Base-by-base conservation (phyloP, 1,284 basidiomycete species). In the Tilletia setariae region DNA sequence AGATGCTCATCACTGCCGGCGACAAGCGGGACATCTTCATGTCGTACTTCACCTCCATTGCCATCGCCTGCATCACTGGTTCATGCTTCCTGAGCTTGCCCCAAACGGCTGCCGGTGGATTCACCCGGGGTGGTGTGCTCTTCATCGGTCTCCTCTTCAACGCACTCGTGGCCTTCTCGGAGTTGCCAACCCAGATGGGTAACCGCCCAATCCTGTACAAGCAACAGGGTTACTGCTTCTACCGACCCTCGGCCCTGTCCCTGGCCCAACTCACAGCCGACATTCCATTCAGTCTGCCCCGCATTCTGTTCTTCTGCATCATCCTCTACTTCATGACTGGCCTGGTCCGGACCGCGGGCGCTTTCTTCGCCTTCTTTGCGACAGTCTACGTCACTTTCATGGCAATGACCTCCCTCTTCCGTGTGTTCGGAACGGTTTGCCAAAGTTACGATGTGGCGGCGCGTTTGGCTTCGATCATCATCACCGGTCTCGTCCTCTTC, bases 1-100 rank as follows among this genome's bases (percentile, higher is more conserved):
- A 93, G 83, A 90, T 93, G 84, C 87, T 89, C 75, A 88, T 90
- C 82, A 86, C 88, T 68, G 83, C 92, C 70, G 92, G 94, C 83
- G 91, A 95, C 84, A 86, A 86, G 68, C 92, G 94, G 82, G 90
- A 91, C 78, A 84, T 94, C 63, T 86, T 87, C 79, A 81, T 76
- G 69, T 76, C 73, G 46, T 81, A 76, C 70, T 69, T 76, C 1
- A 84, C 83, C n/a, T 76, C 81, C 15, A 75, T 79, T 35, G 68
- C 86, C 63, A 83, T 93, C 42, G 89, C 91, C 64, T 83, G 95
- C 63, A 87, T 95, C 65, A 88, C 92, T 72, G 93, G 92, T 35
- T 88, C 91, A 83, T 88, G 92, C 53, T 88, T 94, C 67, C 94
- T 75, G 32, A 71, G 78, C 42, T 66, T 78, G 63, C 75, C 76